Conservation (phyloP, 768 basidiomycete genomes). For the Trametes cinnabarina region DNA sequence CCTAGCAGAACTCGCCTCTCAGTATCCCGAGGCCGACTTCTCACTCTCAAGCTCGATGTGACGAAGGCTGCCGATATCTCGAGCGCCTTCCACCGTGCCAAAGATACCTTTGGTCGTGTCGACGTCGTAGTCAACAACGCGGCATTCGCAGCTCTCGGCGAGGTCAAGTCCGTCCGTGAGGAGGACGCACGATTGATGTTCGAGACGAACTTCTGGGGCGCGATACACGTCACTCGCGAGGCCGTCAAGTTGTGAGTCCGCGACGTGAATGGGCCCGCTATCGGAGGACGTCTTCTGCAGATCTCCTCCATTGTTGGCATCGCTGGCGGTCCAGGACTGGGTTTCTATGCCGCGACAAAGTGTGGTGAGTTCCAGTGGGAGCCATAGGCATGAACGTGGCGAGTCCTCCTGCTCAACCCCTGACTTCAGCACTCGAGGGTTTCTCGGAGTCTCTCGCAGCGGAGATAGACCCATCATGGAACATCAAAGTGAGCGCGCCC, state of each 20-base stretch:
- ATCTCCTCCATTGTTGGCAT: constrained; percentile 4
- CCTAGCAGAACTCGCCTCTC: constrained; percentile 13
- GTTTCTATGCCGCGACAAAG: constrained; percentile 9
- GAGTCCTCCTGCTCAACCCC: too few species aligned
- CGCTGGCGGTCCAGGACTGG: neutral
- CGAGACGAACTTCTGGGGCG: constrained; percentile 36
- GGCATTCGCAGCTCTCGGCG: constrained; percentile 22
- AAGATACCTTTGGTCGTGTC: constrained; percentile 30
- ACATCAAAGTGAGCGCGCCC: constrained; percentile 15
- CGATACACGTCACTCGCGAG: constrained; percentile 25
- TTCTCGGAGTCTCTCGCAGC: neutral
- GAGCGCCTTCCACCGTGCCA: constrained; percentile 22
- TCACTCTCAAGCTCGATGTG: constrained; percentile 34
- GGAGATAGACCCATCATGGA: constrained; percentile 19
- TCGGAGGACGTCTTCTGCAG: constrained; percentile 16
- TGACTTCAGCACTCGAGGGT: constrained; percentile 17
- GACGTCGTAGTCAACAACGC: constrained; percentile 38
- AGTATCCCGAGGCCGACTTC: constrained; percentile 21
- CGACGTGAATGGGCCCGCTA: constrained; percentile 20
- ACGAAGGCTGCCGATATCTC: constrained; percentile 21
- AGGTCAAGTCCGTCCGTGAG: constrained; percentile 29
- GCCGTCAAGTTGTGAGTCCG: constrained; percentile 32
- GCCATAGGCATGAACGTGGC: too few species aligned
- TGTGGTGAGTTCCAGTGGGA: neutral
- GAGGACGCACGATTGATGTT: constrained; percentile 29